These are phyloP conservation scores for Pseudonitzschia delicatissima DNA, from an alignment of 108 stramenopile species.

Conservation along the genomic window DNA sequence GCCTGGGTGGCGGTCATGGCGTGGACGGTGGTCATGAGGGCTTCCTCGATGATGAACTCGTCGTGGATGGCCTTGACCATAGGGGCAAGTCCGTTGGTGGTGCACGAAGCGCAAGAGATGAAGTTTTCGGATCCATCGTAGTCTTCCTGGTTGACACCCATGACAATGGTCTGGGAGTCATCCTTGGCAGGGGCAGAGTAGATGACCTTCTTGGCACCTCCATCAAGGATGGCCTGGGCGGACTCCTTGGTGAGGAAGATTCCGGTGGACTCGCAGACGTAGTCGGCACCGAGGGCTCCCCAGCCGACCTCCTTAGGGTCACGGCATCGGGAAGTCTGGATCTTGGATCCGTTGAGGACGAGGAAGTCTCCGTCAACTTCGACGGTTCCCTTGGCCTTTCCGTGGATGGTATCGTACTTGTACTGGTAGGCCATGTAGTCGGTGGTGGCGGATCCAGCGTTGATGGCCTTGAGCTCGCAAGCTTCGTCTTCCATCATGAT, in stretches of 20 bases:
- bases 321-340: slow-evolving; percentile 90
- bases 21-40: slow-evolving; percentile 99
- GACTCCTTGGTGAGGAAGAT: slow-evolving; percentile 98
- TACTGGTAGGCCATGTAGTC: slow-evolving; percentile 99
- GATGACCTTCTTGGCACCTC: slow-evolving; percentile 99
- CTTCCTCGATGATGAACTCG: slow-evolving; percentile 95
- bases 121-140: slow-evolving; percentile 94
- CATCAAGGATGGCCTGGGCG: slow-evolving; percentile 93
- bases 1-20: slow-evolving; percentile 99
- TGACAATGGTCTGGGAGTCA: slow-evolving; percentile 97
- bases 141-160: slow-evolving; percentile 96
- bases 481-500: slow-evolving; percentile 95
- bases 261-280: slow-evolving; percentile 99
- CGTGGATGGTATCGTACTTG: slow-evolving; percentile 99
- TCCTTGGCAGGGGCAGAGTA: slow-evolving; percentile 99
- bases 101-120: slow-evolving; percentile 99
- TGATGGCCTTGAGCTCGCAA: slow-evolving; percentile 88
- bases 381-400: slow-evolving; percentile 94
- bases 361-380: slow-evolving; percentile 98
- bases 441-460: slow-evolving; percentile 96
- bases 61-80: slow-evolving; percentile 99
- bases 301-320: slow-evolving; percentile 97
- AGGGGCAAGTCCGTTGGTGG: slow-evolving; percentile 99
- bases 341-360: slow-evolving; percentile 93
- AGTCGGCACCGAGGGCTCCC: slow-evolving; percentile 93